Evolutionary conservation across 1,284 basidiomycete genomes (phyloP).

Genomic region (Leccinum pachyderme): DNA sequence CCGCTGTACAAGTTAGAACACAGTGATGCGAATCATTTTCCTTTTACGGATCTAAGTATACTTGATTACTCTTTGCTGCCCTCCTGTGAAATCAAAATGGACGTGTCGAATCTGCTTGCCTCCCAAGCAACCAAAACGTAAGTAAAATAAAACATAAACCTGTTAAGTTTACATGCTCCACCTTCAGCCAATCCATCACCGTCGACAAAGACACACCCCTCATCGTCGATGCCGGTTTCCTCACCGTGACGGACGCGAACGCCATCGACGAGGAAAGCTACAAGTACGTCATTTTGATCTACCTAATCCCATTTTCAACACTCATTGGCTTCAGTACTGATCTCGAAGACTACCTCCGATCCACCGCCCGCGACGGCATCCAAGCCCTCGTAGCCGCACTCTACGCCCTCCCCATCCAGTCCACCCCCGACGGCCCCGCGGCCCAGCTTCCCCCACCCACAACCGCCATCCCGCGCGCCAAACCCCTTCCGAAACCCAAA

Average conservation of each 20-base stretch:
- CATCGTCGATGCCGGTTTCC: conserved; percentile 59
- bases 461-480: conserved; percentile 82
- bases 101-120: conserved; percentile 75
- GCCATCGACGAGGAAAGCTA: conserved; percentile 81
- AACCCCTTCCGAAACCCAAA: conserved; percentile 91
- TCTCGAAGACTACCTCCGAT: conserved; percentile 78
- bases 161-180: neutral
- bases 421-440: conserved; percentile 81
- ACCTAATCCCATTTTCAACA: neutral
- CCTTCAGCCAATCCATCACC: conserved; percentile 58
- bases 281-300: conserved; percentile 46
- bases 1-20: no score
- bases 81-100: conserved; percentile 41
- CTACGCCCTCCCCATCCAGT: conserved; percentile 78
- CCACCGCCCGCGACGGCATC: conserved; percentile 82
- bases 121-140: conserved; percentile 68
- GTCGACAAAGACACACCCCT: conserved; percentile 82
- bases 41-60: conserved; percentile 6
- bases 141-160: conserved; percentile 14
- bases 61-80: neutral
- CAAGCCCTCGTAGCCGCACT: conserved; percentile 81
- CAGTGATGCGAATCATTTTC: neutral
- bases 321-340: conserved; percentile 52
- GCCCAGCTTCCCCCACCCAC: conserved; percentile 78
- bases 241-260: conserved; percentile 87